A percentile compares a stretch with the other conserved stretches of the same genome.
phyloP scores from a whole-genome alignment of 352 stramenopile species.

The Vaucheria bursata region DNA sequence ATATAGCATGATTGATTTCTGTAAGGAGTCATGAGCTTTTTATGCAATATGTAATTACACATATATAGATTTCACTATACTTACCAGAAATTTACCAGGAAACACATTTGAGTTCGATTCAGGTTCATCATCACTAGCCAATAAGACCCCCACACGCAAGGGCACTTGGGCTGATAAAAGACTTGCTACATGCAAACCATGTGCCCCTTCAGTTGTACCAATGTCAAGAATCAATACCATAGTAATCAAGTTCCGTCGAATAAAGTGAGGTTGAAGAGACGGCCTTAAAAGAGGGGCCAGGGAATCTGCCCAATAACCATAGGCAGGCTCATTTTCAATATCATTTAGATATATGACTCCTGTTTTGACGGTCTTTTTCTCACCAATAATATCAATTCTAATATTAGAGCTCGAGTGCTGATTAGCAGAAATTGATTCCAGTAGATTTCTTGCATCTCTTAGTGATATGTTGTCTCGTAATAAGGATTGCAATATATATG shows the following conservation, averaged over 20 bases:
- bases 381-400: background rate
- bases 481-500: too few species aligned
- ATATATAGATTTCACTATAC: too few species aligned
- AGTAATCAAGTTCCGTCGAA: conserved; percentile 58
- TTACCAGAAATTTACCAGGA: too few species aligned
- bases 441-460: too few species aligned
- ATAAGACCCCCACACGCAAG: conserved; percentile 16
- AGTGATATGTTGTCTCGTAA: too few species aligned
- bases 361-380: conserved; percentile 29
- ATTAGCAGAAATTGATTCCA: too few species aligned
- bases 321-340: conserved; percentile 56
- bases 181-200: background rate
- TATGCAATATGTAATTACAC: too few species aligned
- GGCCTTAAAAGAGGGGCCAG: conserved; percentile 50
- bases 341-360: conserved; percentile 59
- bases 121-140: conserved; percentile 11
- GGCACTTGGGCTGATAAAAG: conserved; percentile 10
- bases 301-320: conserved; percentile 43
- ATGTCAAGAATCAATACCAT: conserved; percentile 49
- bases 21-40: too few species aligned
- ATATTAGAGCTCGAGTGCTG: background rate
- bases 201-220: conserved; percentile 19
- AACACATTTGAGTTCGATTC: too few species aligned
- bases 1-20: too few species aligned
- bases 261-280: conserved; percentile 47